These are phyloP conservation scores for Pyrenochaeta sp. DNA, from an alignment of 2,329 filamentous ascomycete species.

Conservation along the genomic window DNA sequence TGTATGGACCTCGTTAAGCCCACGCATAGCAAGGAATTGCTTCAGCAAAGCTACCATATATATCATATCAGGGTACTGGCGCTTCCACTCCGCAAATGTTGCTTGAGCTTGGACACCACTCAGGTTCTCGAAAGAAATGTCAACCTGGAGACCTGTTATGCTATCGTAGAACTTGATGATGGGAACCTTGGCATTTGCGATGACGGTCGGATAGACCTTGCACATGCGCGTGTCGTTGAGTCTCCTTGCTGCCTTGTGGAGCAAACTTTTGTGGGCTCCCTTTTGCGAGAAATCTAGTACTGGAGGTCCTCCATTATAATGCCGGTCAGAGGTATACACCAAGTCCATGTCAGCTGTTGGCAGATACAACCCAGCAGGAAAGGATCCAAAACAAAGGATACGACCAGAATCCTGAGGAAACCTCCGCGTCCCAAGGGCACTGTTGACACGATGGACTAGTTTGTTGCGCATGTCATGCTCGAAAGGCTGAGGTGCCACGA, in stretches of 20 bases:
- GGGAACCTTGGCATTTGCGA: conserved; percentile 82
- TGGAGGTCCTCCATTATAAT: conserved; percentile 60
- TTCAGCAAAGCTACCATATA: conserved; percentile 88
- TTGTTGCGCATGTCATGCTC: conserved; percentile 79
- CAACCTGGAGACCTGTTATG: conserved; percentile 80
- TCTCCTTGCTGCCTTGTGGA: conserved; percentile 70
- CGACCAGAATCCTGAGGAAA: conserved; percentile 57
- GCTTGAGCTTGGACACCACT: conserved; percentile 81
- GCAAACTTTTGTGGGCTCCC: conserved; percentile 59
- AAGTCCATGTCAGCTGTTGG: conserved; percentile 93
- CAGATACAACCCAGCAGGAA: conserved; percentile 79
- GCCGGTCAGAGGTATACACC: conserved; percentile 76
- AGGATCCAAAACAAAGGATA: conserved; percentile 88
- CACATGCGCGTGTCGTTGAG: conserved; percentile 65
- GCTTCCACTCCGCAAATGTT: conserved; percentile 83
- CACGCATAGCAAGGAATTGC: conserved; percentile 89
- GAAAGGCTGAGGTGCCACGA: conserved; percentile 77
- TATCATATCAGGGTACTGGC: conserved; percentile 82
- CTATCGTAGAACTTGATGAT: conserved; percentile 90
- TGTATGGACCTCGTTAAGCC: conserved; percentile 87
- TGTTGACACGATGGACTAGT: conserved; percentile 74
- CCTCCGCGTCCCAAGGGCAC: conserved; percentile 57
- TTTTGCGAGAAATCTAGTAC: conserved; percentile 45
- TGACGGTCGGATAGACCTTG: conserved; percentile 68
- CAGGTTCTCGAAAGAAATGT: conserved; percentile 93